Percentiles rank a stretch among this genome's conserved stretches.
These are phyloP conservation scores for Gynochthodes officinalis DNA, from an alignment of 257 asterid species.

Conservation along the genomic window DNA sequence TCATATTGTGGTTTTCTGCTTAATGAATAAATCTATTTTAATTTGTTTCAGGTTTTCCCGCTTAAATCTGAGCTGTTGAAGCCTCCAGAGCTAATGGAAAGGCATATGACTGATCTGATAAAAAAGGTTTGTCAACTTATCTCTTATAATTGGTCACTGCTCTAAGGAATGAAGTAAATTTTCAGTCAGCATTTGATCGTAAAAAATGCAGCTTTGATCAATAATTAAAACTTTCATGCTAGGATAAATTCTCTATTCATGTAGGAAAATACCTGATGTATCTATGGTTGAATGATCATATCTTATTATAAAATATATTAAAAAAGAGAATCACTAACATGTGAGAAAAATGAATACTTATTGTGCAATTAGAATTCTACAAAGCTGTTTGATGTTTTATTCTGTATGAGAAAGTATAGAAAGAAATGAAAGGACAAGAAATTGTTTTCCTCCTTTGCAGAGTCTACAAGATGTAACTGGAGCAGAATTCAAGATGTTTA, in stretches of 20 bases:
- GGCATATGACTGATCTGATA: constrained; percentile 85
- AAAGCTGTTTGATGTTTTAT: neutral
- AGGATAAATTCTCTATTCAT: neutral
- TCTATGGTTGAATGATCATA: neutral
- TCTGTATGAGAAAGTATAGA: neutral
- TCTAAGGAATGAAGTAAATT: neutral
- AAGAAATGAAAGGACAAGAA: neutral
- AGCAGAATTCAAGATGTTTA: constrained; percentile 88
- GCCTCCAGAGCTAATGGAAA: constrained; percentile 87
- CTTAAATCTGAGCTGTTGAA: constrained; percentile 80
- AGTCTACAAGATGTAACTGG: constrained; percentile 96
- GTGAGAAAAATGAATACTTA: neutral
- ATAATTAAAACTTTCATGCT: neutral
- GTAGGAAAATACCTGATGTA: neutral
- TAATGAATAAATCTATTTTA: neutral
- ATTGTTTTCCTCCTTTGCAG: constrained; percentile 42
- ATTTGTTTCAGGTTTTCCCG: constrained; percentile 69
- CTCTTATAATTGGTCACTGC: neutral
- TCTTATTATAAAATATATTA: neutral
- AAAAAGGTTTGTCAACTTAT: constrained; percentile 48
- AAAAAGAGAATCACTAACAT: neutral
- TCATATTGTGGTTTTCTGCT: constrained; percentile 1
- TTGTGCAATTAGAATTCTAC: neutral
- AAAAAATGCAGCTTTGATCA: neutral
- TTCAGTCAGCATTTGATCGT: neutral